Evolutionary conservation across 805 yeast genomes (phyloP).

Genomic region (Spathaspora girioi): DNA sequence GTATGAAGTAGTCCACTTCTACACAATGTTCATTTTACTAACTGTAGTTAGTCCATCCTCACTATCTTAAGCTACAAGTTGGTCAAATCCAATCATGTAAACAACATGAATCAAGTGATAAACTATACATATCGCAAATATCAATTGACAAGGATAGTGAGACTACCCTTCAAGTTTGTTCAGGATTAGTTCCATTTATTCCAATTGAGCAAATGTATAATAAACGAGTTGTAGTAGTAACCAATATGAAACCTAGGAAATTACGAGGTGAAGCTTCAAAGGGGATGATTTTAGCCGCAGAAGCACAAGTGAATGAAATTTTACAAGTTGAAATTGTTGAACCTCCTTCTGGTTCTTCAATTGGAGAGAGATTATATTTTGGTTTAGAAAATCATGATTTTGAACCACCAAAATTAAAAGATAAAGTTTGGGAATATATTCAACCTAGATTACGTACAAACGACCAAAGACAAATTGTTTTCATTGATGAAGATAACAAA

Average conservation of each 20-base stretch:
- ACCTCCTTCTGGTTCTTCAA: conserved; percentile 36
- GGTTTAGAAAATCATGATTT: conserved; percentile 14
- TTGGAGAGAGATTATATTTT: conserved; percentile 43
- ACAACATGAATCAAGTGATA: conserved; percentile 56
- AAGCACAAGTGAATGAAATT: conserved; percentile 13
- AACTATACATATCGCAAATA: conserved; percentile 54
- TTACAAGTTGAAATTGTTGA: conserved; percentile 41
- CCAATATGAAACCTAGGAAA: conserved; percentile 58
- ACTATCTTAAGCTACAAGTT: conserved; percentile 24
- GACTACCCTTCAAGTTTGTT: conserved; percentile 45
- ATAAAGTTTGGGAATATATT: conserved; percentile 32
- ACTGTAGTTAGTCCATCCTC: neutral
- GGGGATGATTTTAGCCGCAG: conserved; percentile 69
- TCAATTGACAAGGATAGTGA: conserved; percentile 17
- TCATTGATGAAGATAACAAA: conserved; percentile 13
- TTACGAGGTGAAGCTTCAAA: conserved; percentile 61
- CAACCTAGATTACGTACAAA: conserved; percentile 27
- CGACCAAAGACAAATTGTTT: conserved; percentile 25
- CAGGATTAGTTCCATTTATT: conserved; percentile 51
- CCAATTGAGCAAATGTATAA: conserved; percentile 34
- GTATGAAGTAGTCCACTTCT: neutral
- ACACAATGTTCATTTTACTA: neutral
- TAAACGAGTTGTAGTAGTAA: conserved; percentile 48
- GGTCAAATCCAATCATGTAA: conserved; percentile 47
- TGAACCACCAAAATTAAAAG: conserved; percentile 24